Evolutionary conservation across 139 green algal species (phyloP).

Genomic region (Picochlorum sp.): DNA sequence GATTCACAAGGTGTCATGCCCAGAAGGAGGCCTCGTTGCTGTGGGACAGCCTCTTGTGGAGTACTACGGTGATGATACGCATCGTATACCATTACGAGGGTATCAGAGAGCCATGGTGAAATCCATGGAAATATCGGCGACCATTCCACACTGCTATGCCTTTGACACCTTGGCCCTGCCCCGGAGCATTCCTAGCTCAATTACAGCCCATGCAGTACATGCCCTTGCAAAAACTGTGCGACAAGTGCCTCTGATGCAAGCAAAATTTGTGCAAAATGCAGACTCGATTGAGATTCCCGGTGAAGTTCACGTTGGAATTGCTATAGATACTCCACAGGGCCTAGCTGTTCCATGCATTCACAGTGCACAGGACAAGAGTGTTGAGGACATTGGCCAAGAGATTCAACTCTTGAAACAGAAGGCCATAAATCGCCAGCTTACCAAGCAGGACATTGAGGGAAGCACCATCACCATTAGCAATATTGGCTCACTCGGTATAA

Average conservation of each 20-base stretch:
- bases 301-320: slow-evolving; percentile 81
- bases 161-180: slow-evolving; percentile 60
- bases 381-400: slow-evolving; percentile 56
- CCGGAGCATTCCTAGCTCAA: too few species aligned
- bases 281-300: slow-evolving; percentile 28
- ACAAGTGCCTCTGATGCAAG: slow-evolving; percentile 67
- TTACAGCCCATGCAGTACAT: slow-evolving; percentile 49
- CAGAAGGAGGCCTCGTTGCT: slow-evolving; percentile 57
- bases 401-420: slow-evolving; percentile 55
- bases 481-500: slow-evolving; percentile 80
- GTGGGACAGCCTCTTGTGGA: slow-evolving; percentile 69
- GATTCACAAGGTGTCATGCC: slow-evolving; percentile 51
- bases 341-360: slow-evolving; percentile 84
- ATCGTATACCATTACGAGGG: slow-evolving; percentile 36
- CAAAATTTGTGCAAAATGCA: slow-evolving; percentile 26
- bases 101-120: slow-evolving; percentile 70
- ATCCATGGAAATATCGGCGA: slow-evolving; percentile 52
- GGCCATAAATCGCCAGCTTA: slow-evolving; percentile 54
- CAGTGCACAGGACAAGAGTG: slow-evolving; percentile 39
- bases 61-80: slow-evolving; percentile 29
- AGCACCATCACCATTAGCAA: slow-evolving; percentile 85
- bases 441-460: slow-evolving; percentile 44
- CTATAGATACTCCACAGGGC: slow-evolving; percentile 73
- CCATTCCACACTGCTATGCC: slow-evolving; percentile 78
- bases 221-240: slow-evolving; percentile 60